phyloP scores from a whole-genome alignment of 768 basidiomycete genomes.

The Dendrothele bispora region DNA sequence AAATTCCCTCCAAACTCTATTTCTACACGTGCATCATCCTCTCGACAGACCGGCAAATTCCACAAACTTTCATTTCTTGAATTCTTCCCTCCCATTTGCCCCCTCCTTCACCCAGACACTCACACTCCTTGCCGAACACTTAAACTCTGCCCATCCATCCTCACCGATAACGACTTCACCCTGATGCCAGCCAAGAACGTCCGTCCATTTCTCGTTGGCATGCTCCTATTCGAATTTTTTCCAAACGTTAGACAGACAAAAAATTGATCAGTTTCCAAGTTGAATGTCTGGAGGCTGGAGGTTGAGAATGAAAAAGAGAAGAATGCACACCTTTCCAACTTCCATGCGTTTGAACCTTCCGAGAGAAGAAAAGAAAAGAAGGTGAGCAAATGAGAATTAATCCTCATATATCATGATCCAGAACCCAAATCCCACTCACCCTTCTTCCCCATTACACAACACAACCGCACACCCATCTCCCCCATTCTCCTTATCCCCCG shows the following conservation, averaged over 20 bases:
- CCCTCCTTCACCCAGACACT: conserved; percentile 21
- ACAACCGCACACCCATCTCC: conserved; percentile 49
- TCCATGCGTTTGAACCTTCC: conserved; percentile 39
- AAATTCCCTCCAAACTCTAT: too few relatives aligned
- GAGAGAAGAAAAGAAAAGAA: too few relatives aligned
- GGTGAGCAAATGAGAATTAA: too few relatives aligned
- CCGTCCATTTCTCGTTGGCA: conserved; percentile 26
- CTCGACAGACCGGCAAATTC: too few relatives aligned
- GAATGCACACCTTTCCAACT: conserved; percentile 40
- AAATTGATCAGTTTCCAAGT: background rate
- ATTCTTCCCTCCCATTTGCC: conserved; percentile 19
- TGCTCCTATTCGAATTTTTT: conserved; percentile 14
- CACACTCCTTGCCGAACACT: conserved; percentile 19
- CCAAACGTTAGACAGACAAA: too few relatives aligned
- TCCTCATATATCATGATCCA: background rate
- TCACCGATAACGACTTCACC: conserved; percentile 27
- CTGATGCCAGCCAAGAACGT: conserved; percentile 26
- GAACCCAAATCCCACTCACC: conserved; percentile 4
- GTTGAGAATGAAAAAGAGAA: background rate
- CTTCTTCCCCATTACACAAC: conserved; percentile 41
- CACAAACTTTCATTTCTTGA: background rate
- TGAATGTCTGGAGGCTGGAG: background rate
- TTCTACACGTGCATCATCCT: too few relatives aligned
- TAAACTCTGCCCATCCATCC: conserved; percentile 40
- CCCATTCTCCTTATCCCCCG: conserved; percentile 34